Percentiles rank a stretch among this genome's conserved stretches.
Evolutionary conservation across 2,329 filamentous ascomycete genomes (phyloP).

Genomic region (Aspergillus fischeri): DNA sequence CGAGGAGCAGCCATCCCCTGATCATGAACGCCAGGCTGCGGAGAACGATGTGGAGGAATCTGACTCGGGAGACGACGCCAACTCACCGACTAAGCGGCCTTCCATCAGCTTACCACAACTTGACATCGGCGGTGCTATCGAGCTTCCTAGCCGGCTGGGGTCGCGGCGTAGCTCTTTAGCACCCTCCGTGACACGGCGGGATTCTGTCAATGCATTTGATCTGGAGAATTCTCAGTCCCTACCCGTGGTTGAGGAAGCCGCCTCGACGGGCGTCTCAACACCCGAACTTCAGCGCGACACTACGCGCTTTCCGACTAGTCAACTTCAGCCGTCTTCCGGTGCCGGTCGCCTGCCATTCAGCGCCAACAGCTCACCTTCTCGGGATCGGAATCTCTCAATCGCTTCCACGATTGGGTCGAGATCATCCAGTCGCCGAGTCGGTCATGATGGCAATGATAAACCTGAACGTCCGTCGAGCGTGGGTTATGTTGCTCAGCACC

Average conservation of each 20-base stretch:
- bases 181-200: slow-evolving; percentile 47
- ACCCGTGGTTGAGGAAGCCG: slow-evolving; percentile 18
- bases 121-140: slow-evolving; percentile 56
- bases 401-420: slow-evolving; percentile 36
- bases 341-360: slow-evolving; percentile 42
- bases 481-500: slow-evolving; percentile 48
- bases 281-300: slow-evolving; percentile 10
- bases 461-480: slow-evolving; percentile 44
- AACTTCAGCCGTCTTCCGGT: slow-evolving; percentile 24
- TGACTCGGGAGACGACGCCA: slow-evolving; percentile 23
- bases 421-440: slow-evolving; percentile 32
- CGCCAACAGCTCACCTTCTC: slow-evolving; percentile 32
- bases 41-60: slow-evolving; percentile 20
- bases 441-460: slow-evolving; percentile 20
- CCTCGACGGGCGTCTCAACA: slow-evolving; percentile 5
- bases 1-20: slow-evolving; percentile 23
- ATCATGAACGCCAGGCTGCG: slow-evolving; percentile 24
- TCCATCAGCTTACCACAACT: slow-evolving; percentile 56
- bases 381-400: slow-evolving; percentile 33
- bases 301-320: slow-evolving; percentile 10
- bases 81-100: slow-evolving; percentile 20
- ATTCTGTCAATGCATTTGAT: slow-evolving; percentile 12
- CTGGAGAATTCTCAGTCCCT: slow-evolving; percentile 13
- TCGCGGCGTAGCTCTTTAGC: slow-evolving; percentile 54
- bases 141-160: slow-evolving; percentile 59